phyloP scores from a whole-genome alignment of 2,329 filamentous ascomycete genomes.

The Furcasterigmium sp. region DNA sequence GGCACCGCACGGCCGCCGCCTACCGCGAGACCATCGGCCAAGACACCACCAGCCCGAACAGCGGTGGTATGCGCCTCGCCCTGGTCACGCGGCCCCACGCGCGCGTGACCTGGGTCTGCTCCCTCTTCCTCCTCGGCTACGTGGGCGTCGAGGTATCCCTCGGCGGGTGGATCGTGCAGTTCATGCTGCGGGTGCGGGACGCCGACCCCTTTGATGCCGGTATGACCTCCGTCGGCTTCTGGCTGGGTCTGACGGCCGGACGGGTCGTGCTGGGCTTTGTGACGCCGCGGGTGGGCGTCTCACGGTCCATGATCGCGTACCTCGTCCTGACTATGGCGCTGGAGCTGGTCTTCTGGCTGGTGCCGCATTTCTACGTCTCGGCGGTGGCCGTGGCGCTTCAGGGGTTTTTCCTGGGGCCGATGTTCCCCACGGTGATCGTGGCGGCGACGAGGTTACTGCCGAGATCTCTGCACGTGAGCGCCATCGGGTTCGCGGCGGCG shows the following conservation, averaged over 20 bases:
- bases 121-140: slow-evolving; percentile 69
- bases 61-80: slow-evolving; percentile 26
- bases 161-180: slow-evolving; percentile 78
- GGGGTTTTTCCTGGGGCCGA: slow-evolving; percentile 74
- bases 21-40: slow-evolving; percentile 37
- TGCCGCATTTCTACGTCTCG: slow-evolving; percentile 71
- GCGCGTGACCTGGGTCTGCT: slow-evolving; percentile 62
- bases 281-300: slow-evolving; percentile 67
- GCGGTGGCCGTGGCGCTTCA: slow-evolving; percentile 66
- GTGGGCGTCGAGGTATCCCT: slow-evolving; percentile 72
- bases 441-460: slow-evolving; percentile 66
- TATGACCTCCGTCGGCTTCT: slow-evolving; percentile 74
- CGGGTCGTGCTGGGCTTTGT: slow-evolving; percentile 68
- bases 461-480: slow-evolving; percentile 66
- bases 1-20: slow-evolving; percentile 46
- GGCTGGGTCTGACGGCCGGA: slow-evolving; percentile 72
- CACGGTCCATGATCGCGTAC: slow-evolving; percentile 57
- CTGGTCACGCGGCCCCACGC: slow-evolving; percentile 37
- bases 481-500: slow-evolving; percentile 72
- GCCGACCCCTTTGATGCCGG: slow-evolving; percentile 64
- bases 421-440: slow-evolving; percentile 70
- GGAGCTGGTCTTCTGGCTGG: slow-evolving; percentile 74
- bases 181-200: slow-evolving; percentile 73
- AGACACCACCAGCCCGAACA: slow-evolving; percentile 12
- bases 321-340: slow-evolving; percentile 58